Conservation (phyloP, 2,329 filamentous ascomycete genomes). For the Alternaria sp. region DNA sequence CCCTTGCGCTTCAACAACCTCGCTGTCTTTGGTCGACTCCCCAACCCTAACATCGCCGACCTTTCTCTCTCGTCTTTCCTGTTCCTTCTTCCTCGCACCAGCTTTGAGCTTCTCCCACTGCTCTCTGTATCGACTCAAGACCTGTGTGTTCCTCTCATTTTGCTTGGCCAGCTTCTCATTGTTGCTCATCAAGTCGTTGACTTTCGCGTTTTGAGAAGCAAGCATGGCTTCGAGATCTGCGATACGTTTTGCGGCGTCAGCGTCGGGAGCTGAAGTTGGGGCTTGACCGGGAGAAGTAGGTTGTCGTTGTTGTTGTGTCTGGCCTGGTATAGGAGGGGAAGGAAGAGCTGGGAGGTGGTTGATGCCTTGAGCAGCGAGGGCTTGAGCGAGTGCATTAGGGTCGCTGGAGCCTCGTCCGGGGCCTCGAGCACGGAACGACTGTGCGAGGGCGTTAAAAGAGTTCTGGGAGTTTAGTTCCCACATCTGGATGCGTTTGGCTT, state of each 20-base stretch:
- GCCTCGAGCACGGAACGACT: conserved; percentile 67
- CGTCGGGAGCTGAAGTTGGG: conserved; percentile 10
- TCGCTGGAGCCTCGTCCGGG: conserved; percentile 31
- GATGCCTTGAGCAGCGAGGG: conserved; percentile 33
- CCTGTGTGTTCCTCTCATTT: conserved; percentile 66
- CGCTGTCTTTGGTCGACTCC: conserved; percentile 27
- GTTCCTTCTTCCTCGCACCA: conserved; percentile 59
- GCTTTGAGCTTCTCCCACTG: conserved; percentile 76
- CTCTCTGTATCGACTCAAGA: conserved; percentile 67
- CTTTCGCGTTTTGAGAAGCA: conserved; percentile 33
- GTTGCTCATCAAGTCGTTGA: conserved; percentile 63
- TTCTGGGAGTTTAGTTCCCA: conserved; percentile 94
- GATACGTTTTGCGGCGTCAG: conserved; percentile 29
- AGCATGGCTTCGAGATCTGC: conserved; percentile 41
- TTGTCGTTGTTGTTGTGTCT: neutral
- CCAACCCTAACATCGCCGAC: conserved; percentile 21
- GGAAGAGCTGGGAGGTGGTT: conserved; percentile 31
- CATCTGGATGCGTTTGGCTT: conserved; percentile 86
- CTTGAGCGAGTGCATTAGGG: conserved; percentile 39
- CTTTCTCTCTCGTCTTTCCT: conserved; percentile 37
- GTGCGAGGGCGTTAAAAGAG: conserved; percentile 83
- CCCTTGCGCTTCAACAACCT: conserved; percentile 11
- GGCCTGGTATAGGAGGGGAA: conserved; percentile 24
- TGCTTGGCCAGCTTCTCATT: conserved; percentile 70
- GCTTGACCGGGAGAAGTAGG: conserved; percentile 3